A percentile compares a stretch with the other conserved stretches of the same genome.
Evolutionary conservation across 257 asterid genomes (phyloP).

Genomic region (Asclepias syriaca): DNA sequence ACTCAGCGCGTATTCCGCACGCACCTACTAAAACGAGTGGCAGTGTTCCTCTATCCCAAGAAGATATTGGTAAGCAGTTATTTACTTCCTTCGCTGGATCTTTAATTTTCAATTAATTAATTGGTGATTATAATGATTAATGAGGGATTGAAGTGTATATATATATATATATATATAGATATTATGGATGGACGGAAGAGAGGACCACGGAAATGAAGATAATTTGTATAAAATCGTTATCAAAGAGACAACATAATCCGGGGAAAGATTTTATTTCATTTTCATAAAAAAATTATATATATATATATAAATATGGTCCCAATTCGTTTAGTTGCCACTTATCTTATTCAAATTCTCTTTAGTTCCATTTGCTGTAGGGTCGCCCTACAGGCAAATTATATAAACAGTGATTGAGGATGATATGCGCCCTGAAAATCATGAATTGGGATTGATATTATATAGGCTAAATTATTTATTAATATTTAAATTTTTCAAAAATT

Average conservation of each 20-base stretch:
- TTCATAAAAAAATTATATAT: conserved; percentile 27
- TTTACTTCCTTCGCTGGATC: too few species aligned
- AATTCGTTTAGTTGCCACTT: not conserved
- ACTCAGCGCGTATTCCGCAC: not conserved
- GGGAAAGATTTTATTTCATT: conserved; percentile 48
- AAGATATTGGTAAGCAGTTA: too few species aligned
- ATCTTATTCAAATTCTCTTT: not conserved
- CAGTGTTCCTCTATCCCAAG: not conserved
- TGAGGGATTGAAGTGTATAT: not conserved
- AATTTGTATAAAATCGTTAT: conserved; percentile 39
- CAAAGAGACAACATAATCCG: conserved; percentile 53
- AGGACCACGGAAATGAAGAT: conserved; percentile 33
- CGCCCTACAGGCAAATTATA: not conserved
- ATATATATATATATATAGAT: too few species aligned
- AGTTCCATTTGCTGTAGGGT: not conserved
- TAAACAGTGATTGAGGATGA: too few species aligned
- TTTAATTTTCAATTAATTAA: too few species aligned
- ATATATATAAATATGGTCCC: conserved; percentile 6
- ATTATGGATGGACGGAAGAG: not conserved
- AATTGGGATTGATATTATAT: conserved; percentile 7
- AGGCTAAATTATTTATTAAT: too few species aligned
- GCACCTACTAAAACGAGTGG: not conserved
- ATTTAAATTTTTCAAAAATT: too few species aligned
- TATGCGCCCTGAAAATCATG: too few species aligned
- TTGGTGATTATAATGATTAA: not conserved